These are phyloP conservation scores for Jackrogersella multiformis DNA, from an alignment of 495 filamentous ascomycete species.

Conservation along the genomic window DNA sequence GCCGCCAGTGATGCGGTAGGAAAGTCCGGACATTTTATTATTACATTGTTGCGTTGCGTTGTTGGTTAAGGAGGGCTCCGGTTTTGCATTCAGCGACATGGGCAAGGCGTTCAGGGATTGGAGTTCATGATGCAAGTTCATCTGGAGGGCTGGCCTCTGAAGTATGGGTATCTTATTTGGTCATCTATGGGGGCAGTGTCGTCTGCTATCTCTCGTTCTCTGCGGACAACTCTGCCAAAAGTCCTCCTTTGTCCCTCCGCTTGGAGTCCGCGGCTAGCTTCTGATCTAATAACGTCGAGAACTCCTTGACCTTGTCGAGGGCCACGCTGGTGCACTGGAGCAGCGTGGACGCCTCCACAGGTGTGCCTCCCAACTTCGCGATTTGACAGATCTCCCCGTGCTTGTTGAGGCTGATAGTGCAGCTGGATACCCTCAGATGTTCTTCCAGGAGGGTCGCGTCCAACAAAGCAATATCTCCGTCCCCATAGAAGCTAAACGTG, in stretches of 20 bases:
- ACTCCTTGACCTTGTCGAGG: slow-evolving; percentile 78
- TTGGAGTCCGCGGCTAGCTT: slow-evolving; percentile 79
- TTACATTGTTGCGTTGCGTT: not conserved
- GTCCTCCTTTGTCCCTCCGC: slow-evolving; percentile 75
- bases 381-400: slow-evolving; percentile 93
- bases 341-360: slow-evolving; percentile 79
- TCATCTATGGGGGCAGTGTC: slow-evolving; percentile 30
- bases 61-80: slow-evolving; percentile 11
- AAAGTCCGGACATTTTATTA: not conserved
- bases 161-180: slow-evolving; percentile 47
- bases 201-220: slow-evolving; percentile 74
- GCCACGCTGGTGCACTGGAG: slow-evolving; percentile 75
- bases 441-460: slow-evolving; percentile 88
- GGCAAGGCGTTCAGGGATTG: slow-evolving; percentile 35
- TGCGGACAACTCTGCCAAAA: slow-evolving; percentile 81
- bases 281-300: slow-evolving; percentile 74
- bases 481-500: slow-evolving; percentile 82
- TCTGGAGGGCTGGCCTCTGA: slow-evolving; percentile 29
- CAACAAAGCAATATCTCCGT: slow-evolving; percentile 69
- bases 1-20: slow-evolving; percentile 90
- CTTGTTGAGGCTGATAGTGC: slow-evolving; percentile 86
- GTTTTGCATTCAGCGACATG: slow-evolving; percentile 39
- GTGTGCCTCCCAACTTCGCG: slow-evolving; percentile 83
- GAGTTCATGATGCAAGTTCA: slow-evolving; percentile 30
- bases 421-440: slow-evolving; percentile 81